Base-by-base conservation (phyloP, 2,329 filamentous ascomycete genomes). In the Blastomyces parvus region DNA sequence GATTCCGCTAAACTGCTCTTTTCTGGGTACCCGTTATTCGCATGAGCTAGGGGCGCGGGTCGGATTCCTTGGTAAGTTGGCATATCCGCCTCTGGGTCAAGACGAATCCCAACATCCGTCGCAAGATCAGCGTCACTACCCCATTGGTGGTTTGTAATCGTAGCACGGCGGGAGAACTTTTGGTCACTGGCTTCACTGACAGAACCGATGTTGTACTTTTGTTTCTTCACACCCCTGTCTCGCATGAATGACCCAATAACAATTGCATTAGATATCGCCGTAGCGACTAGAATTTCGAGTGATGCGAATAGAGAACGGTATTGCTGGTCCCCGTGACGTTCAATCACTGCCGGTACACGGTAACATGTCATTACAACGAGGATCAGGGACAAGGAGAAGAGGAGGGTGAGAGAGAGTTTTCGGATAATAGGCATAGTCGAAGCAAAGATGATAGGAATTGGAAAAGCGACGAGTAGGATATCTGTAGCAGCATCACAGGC, bases 41-140 rank as follows among this genome's bases (percentile, higher is more conserved):
- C 74, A 9, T 76, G 68, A 4, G 79, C 74, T 5, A 74, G 65
- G 17, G 79, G 72, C 60, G 75, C 74, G 48, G 74, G 71, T 66
- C 77, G 73, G 13, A 76, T 70, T n/a, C 70, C 65, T 9, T 64
- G 66, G 25, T 65, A 64, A 44, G 72, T 71, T 19, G 70, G 67
- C 11, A 78, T 77, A 52, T 78, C 72, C 59, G 86, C 72, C 19
- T 82, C 79, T 5, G 82, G 77, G 17, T 81, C 79, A 40, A 86
- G 82, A 14, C 88, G 84, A 48, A 93, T 84, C 8, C 93, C 92
- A 3, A 96, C 71, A 65, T 87, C 89, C 60, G 88, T 82, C 4
- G 95, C 91, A 0, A 97, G 83, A 72, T 97, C 91, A 71, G 95
- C 91, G 69, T 97, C 93, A 69, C 91, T 96, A 53, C 90, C 91